These are phyloP conservation scores for Cyberlindnera saturnus DNA, from an alignment of 805 yeast genomes.

Conservation along the genomic window DNA sequence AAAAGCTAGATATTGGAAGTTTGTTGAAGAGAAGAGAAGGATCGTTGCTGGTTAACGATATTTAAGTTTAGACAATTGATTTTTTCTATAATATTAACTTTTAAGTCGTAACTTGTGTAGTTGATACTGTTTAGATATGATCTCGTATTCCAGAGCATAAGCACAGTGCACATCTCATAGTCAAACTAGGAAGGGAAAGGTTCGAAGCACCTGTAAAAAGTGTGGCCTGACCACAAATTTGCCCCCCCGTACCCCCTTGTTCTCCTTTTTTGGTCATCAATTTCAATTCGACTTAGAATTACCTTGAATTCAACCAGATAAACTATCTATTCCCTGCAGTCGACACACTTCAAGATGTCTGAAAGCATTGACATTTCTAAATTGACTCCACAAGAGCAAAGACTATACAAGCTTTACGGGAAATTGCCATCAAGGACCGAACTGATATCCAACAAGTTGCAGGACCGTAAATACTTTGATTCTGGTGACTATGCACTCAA, in stretches of 20 bases:
- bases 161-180: too few species aligned
- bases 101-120: background rate
- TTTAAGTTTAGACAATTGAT: background rate
- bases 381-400: slow-evolving; percentile 72
- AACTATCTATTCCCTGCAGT: too few species aligned
- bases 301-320: too few species aligned
- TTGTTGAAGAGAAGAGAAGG: slow-evolving; percentile 19
- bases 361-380: slow-evolving; percentile 46
- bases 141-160: too few species aligned
- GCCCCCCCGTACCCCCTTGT: too few species aligned
- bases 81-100: background rate
- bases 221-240: too few species aligned
- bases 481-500: slow-evolving; percentile 92
- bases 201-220: too few species aligned
- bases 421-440: slow-evolving; percentile 79
- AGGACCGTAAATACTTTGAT: slow-evolving; percentile 88
- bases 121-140: too few species aligned
- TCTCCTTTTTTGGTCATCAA: too few species aligned
- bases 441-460: slow-evolving; percentile 64
- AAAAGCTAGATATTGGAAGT: slow-evolving; percentile 18
- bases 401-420: slow-evolving; percentile 75
- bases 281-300: too few species aligned
- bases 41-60: slow-evolving; percentile 1
- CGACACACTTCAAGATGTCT: slow-evolving; percentile 27
- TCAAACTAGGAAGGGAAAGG: too few species aligned